These are phyloP conservation scores for Colletotrichum melonis DNA, from an alignment of 2,329 filamentous ascomycete genomes.

Conservation along the genomic window DNA sequence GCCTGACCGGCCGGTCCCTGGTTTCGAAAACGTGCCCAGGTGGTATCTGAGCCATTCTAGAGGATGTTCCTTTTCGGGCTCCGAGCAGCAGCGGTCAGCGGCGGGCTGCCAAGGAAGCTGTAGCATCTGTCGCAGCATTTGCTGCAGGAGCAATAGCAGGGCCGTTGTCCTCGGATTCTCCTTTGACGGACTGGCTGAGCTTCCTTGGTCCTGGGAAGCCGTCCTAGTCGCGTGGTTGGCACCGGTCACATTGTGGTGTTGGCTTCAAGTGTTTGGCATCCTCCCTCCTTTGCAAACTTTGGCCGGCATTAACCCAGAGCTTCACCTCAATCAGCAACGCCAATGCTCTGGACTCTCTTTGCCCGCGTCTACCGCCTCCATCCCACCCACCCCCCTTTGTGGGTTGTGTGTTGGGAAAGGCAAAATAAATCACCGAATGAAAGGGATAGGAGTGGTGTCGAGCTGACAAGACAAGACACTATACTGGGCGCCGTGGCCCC, in stretches of 20 bases:
- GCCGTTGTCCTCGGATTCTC: constrained; percentile 2
- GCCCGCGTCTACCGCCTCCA: background rate
- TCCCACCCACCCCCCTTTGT: background rate
- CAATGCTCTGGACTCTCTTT: constrained; percentile 17
- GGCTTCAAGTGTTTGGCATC: constrained; percentile 9
- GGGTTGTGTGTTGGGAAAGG: background rate
- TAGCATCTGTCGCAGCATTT: too few species aligned
- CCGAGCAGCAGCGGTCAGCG: constrained; percentile 19
- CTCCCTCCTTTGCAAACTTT: constrained; percentile 21
- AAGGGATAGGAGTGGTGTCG: background rate
- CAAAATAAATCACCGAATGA: background rate
- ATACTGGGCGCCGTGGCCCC: background rate
- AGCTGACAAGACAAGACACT: constrained; percentile 1
- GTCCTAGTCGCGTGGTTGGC: constrained; percentile 23
- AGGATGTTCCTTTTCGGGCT: constrained; percentile 6
- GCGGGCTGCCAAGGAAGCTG: background rate
- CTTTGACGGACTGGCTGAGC: background rate
- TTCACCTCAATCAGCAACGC: constrained; percentile 26
- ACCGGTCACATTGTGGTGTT: constrained; percentile 19
- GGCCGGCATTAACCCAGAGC: constrained; percentile 33
- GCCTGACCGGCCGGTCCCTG: constrained; percentile 34
- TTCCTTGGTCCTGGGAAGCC: background rate
- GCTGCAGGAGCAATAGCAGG: too few species aligned
- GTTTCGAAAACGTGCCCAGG: constrained; percentile 35
- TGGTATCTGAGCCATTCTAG: constrained; percentile 28